Base-by-base conservation (phyloP, 768 basidiomycete genomes). In the Trametes cingulata region DNA sequence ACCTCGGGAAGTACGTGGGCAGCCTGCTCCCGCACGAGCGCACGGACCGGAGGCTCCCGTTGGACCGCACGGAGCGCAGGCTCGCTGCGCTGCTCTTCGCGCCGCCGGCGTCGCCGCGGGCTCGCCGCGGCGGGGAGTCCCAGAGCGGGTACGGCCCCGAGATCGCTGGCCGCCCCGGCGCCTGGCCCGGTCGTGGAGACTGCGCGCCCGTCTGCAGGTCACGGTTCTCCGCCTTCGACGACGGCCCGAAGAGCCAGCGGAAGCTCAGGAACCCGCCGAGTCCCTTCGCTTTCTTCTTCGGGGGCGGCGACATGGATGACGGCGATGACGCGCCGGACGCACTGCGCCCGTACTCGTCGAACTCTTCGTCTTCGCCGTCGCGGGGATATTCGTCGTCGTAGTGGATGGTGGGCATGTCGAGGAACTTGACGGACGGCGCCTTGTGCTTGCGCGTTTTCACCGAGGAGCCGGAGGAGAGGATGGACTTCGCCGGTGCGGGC, bases 351-450 rank as follows among this genome's bases (percentile, higher is more conserved):
- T 52, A 24, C 6, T 19, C 52, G 35, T 54, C 61, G 51, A 9
- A 15, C 37, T 53, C 60, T 14, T 59, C 62, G 22, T 45, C 42
- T 2, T 40, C 45, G 27, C 53, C 54, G 43, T 51, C 54, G 49
- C 52, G 47, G 27, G 54, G 46, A n/a, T 65, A 68, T 40, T 63
- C 62, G 54, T 69, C 67, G 42, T 69, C 72, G 64, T 85, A 85
- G 67, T 86, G 81, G 9, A 88, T 77, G 2, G 80, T 86, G 15
- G 87, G 87, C 53, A 77, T 75, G 58, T 87, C 86, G 27, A 85
- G 84, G 62, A 90, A 90, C 64, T 87, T 90, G 50, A 90, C 88
- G 35, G 85, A 87, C 53, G 74, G 68, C 12, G 75, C 64, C 7
- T 72, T 69, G n/a, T 72, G 74, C 59, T 62, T 68, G 40, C 58